Percentiles rank a stretch among this genome's conserved stretches.
Conservation (phyloP, 306 rosid species). For the Elaeagnus macrophylla region DNA sequence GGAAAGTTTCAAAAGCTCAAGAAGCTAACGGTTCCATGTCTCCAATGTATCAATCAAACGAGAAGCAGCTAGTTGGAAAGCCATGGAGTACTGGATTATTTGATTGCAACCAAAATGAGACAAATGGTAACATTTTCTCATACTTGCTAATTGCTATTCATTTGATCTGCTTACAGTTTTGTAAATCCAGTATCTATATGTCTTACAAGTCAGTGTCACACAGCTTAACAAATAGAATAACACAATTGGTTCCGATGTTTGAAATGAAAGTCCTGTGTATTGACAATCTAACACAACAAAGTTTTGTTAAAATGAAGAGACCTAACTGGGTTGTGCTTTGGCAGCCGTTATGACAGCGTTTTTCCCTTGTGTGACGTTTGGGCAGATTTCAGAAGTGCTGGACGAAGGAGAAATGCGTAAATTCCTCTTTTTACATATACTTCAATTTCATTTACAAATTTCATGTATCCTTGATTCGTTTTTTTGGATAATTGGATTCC, state of each 20-base stretch:
- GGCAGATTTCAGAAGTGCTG: conserved; percentile 58
- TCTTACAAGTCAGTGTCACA: background rate
- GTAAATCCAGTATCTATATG: background rate
- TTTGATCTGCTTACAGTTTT: background rate
- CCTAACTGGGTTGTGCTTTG: background rate
- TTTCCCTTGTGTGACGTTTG: conserved; percentile 58
- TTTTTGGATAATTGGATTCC: background rate
- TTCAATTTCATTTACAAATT: background rate
- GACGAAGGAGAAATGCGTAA: conserved; percentile 56
- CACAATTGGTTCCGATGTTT: too few relatives aligned
- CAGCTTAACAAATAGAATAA: too few relatives aligned
- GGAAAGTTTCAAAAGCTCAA: conserved; percentile 8
- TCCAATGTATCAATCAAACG: conserved; percentile 14
- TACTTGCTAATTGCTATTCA: background rate
- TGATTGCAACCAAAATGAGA: conserved; percentile 55
- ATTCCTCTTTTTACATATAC: background rate
- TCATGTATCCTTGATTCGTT: background rate
- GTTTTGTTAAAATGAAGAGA: background rate
- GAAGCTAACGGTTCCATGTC: conserved; percentile 18
- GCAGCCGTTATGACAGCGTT: conserved; percentile 57
- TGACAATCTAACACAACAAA: conserved; percentile 3
- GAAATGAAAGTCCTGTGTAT: too few relatives aligned
- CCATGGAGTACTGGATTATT: conserved; percentile 59
- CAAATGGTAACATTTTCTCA: conserved; percentile 37
- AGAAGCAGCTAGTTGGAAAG: conserved; percentile 26